These are phyloP conservation scores for Syzygium oleosum DNA, from an alignment of 345 rosid species.

Conservation along the genomic window DNA sequence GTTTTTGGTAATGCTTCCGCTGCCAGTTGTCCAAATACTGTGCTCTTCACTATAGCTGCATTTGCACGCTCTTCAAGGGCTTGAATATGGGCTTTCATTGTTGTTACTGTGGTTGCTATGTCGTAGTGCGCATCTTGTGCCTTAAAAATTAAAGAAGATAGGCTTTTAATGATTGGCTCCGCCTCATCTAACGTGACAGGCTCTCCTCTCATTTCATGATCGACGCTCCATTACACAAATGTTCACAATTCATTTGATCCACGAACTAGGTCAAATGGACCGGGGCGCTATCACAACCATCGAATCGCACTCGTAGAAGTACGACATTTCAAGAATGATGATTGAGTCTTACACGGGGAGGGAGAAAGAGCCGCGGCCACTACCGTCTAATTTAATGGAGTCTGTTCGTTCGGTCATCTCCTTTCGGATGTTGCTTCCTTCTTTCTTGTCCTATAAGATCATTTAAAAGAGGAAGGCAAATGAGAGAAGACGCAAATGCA, in stretches of 20 bases:
- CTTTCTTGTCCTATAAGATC: background rate
- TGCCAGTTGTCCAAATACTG: slow-evolving; percentile 64
- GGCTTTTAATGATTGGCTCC: slow-evolving; percentile 54
- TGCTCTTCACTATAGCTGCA: slow-evolving; percentile 81
- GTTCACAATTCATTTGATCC: background rate
- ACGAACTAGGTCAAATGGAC: background rate
- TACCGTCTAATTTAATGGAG: slow-evolving; percentile 28
- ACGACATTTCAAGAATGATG: background rate
- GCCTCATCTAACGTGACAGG: slow-evolving; percentile 71
- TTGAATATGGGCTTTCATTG: slow-evolving; percentile 91
- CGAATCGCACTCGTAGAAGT: no score
- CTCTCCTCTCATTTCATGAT: slow-evolving; percentile 52
- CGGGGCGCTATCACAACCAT: no score
- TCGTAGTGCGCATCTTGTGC: slow-evolving; percentile 94
- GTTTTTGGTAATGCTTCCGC: slow-evolving; percentile 85
- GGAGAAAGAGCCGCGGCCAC: slow-evolving; percentile 50
- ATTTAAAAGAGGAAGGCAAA: background rate
- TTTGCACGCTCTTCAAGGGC: slow-evolving; percentile 94
- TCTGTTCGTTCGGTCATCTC: background rate
- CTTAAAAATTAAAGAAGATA: slow-evolving; percentile 68
- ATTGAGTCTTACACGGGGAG: slow-evolving; percentile 24
- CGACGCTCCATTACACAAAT: slow-evolving; percentile 5
- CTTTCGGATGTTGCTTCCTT: background rate
- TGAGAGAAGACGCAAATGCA: background rate
- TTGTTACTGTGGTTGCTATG: slow-evolving; percentile 82